Percentiles rank a stretch among this genome's conserved stretches.
These are phyloP conservation scores for Umbellularia californica DNA, from an alignment of 164 flowering plant genomes.

Conservation along the genomic window DNA sequence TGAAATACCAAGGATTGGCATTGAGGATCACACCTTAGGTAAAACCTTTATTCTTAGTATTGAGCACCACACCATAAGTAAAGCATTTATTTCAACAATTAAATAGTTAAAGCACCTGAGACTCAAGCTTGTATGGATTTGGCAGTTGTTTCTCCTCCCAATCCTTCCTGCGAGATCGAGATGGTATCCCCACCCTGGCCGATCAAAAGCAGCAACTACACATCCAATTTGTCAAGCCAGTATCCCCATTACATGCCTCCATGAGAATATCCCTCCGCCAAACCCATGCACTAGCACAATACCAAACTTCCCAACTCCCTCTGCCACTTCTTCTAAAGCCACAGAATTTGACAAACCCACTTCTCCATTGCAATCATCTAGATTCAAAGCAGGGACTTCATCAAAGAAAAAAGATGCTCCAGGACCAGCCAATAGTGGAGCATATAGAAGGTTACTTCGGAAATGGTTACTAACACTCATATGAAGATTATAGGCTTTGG, in stretches of 20 bases:
- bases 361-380: constrained; percentile 40
- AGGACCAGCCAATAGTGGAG: constrained; percentile 61
- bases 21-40: no score
- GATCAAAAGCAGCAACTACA: constrained; percentile 80
- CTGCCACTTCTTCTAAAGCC: constrained; percentile 23
- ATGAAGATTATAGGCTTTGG: constrained; percentile 37
- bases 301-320: constrained; percentile 53
- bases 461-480: constrained; percentile 76
- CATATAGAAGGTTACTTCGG: constrained; percentile 47
- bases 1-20: no score
- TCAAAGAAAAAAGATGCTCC: constrained; percentile 43
- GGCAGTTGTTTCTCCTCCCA: constrained; percentile 78
- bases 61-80: no score
- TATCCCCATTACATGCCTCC: constrained; percentile 90
- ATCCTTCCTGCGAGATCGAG: constrained; percentile 60
- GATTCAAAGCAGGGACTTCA: constrained; percentile 56
- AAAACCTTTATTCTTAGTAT: no score
- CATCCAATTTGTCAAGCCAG: constrained; percentile 73
- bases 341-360: constrained; percentile 18
- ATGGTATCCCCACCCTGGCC: constrained; percentile 97
- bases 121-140: constrained; percentile 84
- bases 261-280: constrained; percentile 97
- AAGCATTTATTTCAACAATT: no score
- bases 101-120: constrained; percentile 48
- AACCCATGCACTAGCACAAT: constrained; percentile 89